Conservation (phyloP, 805 yeast species). For the Pichia heedii region DNA sequence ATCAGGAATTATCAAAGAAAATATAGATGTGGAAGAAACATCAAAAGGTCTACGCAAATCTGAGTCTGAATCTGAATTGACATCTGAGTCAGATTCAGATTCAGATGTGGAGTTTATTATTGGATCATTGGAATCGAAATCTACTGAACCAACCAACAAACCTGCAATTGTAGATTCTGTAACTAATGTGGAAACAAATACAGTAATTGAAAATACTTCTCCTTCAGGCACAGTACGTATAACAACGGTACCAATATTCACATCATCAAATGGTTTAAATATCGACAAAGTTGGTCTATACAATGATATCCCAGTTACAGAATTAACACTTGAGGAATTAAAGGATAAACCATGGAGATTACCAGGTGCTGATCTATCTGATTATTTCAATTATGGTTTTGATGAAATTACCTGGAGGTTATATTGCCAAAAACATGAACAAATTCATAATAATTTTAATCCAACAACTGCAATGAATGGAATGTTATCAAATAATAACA, state of each 20-base stretch:
- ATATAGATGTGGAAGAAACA: not conserved
- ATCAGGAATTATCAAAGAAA: too few species aligned
- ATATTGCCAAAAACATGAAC: conserved; percentile 82
- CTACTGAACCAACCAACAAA: not conserved
- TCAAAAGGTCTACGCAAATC: conserved; percentile 2
- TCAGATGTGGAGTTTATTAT: conserved; percentile 78
- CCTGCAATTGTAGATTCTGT: not conserved
- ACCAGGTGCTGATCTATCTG: conserved; percentile 92
- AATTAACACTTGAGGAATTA: conserved; percentile 66
- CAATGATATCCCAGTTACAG: conserved; percentile 77
- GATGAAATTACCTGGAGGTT: conserved; percentile 96
- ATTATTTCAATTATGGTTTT: conserved; percentile 93
- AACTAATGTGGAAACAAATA: too few species aligned
- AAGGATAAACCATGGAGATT: conserved; percentile 98
- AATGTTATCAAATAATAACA: too few species aligned
- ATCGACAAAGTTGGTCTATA: conserved; percentile 64
- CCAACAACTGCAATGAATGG: conserved; percentile 70
- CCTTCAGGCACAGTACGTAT: conserved; percentile 16
- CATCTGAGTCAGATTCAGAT: conserved; percentile 27
- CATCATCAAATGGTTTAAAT: conserved; percentile 42
- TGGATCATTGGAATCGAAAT: conserved; percentile 27
- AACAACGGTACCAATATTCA: conserved; percentile 24
- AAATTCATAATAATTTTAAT: conserved; percentile 66
- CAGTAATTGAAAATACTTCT: conserved; percentile 7
- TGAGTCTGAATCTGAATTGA: conserved; percentile 9